phyloP scores from a whole-genome alignment of 106 monocot species.

The Phalaenopsis aphrodite region DNA sequence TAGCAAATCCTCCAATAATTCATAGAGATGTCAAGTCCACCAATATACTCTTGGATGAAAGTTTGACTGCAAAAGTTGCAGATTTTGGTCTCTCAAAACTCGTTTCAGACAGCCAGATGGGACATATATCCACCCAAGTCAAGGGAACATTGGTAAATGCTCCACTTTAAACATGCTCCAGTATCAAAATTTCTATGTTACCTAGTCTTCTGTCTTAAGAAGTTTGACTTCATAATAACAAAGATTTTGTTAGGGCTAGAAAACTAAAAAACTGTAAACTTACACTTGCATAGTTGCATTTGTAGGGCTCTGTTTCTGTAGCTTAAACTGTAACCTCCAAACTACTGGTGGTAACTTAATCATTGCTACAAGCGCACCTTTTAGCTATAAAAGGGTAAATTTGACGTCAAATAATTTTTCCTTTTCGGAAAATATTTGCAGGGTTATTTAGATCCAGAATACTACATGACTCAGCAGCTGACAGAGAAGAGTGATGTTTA shows the following conservation, averaged over 20 bases:
- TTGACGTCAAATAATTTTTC: neutral
- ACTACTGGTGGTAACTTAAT: neutral
- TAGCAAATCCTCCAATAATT: conserved; percentile 67
- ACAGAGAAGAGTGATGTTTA: conserved; percentile 75
- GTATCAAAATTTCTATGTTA: neutral
- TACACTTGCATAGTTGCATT: neutral
- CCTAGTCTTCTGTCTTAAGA: neutral
- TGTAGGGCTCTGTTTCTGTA: neutral
- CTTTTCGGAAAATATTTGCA: conserved; percentile 9
- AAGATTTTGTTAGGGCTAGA: neutral
- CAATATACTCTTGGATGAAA: conserved; percentile 63
- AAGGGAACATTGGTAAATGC: conserved; percentile 58
- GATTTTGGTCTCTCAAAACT: conserved; percentile 71
- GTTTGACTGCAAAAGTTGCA: conserved; percentile 52
- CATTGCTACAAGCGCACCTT: neutral
- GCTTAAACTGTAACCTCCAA: neutral
- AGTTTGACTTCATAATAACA: neutral
- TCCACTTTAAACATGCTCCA: neutral
- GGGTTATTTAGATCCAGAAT: conserved; percentile 73
- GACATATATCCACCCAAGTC: conserved; percentile 71
- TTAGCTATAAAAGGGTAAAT: neutral
- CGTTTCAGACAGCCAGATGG: conserved; percentile 39
- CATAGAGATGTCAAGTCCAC: conserved; percentile 69
- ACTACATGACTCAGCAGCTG: conserved; percentile 69
- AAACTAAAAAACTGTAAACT: neutral